Evolutionary conservation across 2,329 filamentous ascomycete genomes (phyloP), one percentile per base, ranked within the genome.

Genomic region (Didymella keratinophila): DNA sequence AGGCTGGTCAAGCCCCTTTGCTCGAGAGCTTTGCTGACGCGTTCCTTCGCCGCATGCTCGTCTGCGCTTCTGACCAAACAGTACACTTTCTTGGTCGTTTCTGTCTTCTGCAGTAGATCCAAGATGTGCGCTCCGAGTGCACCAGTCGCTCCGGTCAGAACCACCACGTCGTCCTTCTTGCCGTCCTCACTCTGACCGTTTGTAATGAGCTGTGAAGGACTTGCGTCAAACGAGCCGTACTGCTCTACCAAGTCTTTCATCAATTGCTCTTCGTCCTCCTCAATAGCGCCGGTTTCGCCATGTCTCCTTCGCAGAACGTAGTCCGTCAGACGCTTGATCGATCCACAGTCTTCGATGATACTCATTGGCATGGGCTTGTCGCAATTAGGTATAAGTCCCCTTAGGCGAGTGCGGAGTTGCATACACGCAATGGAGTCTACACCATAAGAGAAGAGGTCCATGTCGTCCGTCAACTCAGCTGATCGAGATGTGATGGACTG

Each of bases 341-440:
- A 86, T 1, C 84, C 84, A 54, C 82, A 82, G 58, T 89, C 84
- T 62, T 88, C 87, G 0, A 89, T 81, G 1, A 88, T 70, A 56
- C 85, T 88, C 58, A 84, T 76, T 0, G 86, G 84, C 1, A 88
- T 67, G 0, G 73, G 66, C 27, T 67, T 61, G n/a, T 71, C 51
- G 39, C 63, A 66, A 9, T 71, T 51, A 1, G 76, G 75, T n/a
- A 80, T 63, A 6, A 81, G 63, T 41, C 66, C 65, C 30, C 68
- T 69, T 10, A 81, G 62, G 11, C 71, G 70, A 32, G 71, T 70
- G 16, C 83, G 74, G 20, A 88, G 80, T 53, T 83, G 83, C 58
- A 86, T 82, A 51, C 82, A 84, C 0, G 82, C 80, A 2, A 86
- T 81, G 0, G 87, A 89, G 67, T 89, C 86, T 0, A 89, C 80